Evolutionary conservation across 192 early-diverging fungal genomes (phyloP).

Genomic region (Endogone sp.): DNA sequence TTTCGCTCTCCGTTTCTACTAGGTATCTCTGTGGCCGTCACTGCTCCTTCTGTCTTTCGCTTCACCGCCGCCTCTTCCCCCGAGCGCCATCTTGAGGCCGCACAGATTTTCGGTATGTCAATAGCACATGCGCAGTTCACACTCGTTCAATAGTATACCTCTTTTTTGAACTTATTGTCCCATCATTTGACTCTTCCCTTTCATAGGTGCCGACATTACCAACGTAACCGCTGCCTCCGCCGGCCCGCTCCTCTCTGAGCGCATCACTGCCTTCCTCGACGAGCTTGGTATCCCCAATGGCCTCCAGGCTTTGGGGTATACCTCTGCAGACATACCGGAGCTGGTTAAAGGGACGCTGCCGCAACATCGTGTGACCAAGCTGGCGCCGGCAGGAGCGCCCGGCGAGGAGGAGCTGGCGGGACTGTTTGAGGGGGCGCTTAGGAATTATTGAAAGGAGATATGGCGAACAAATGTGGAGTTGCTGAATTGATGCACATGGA

Average conservation of each 20-base stretch:
- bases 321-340: conserved; percentile 58
- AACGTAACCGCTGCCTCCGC: conserved; percentile 64
- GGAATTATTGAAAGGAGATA: conserved; percentile 35
- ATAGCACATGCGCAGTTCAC: too few relatives aligned
- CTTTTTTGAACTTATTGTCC: too few relatives aligned
- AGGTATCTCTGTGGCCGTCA: conserved; percentile 86
- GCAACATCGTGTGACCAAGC: conserved; percentile 88
- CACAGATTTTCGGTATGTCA: conserved; percentile 61
- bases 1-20: conserved; percentile 12
- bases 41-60: conserved; percentile 87
- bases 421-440: conserved; percentile 62
- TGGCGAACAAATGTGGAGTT: conserved; percentile 6
- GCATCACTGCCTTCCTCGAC: conserved; percentile 71
- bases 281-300: conserved; percentile 80
- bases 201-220: conserved; percentile 55
- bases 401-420: conserved; percentile 58
- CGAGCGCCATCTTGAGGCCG: conserved; percentile 84
- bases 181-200: neutral
- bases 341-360: conserved; percentile 85
- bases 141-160: neutral
- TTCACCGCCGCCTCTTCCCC: conserved; percentile 77
- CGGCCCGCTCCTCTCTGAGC: conserved; percentile 71
- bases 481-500: too few relatives aligned
- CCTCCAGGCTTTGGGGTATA: conserved; percentile 72
- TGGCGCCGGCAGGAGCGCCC: conserved; percentile 67